A percentile compares a stretch with the other conserved stretches of the same genome.
These are phyloP conservation scores for Pseudozyma pruni DNA, from an alignment of 1,284 basidiomycete genomes.

Conservation along the genomic window DNA sequence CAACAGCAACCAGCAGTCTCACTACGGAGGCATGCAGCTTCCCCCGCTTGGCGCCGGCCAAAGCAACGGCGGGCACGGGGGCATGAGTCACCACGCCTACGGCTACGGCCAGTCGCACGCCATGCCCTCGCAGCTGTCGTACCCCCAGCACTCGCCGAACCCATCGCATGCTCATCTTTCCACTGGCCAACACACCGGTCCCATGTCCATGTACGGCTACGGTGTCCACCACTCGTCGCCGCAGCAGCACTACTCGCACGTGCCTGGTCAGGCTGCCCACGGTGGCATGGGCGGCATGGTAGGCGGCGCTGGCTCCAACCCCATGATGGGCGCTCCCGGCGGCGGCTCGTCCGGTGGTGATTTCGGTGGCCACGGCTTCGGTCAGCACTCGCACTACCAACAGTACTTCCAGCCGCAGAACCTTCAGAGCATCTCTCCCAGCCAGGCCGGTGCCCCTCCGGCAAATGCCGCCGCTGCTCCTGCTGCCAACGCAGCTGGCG, in stretches of 20 bases:
- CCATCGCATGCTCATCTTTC: slow-evolving; percentile 46
- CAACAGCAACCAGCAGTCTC: slow-evolving; percentile 32
- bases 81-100: slow-evolving; percentile 49
- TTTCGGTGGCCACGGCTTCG: slow-evolving; percentile 46
- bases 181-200: slow-evolving; percentile 40
- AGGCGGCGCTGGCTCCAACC: slow-evolving; percentile 45
- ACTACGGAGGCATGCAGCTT: slow-evolving; percentile 54
- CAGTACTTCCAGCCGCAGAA: slow-evolving; percentile 53
- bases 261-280: slow-evolving; percentile 48
- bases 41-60: slow-evolving; percentile 50
- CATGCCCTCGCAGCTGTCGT: slow-evolving; percentile 50
- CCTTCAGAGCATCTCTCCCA: slow-evolving; percentile 47
- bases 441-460: slow-evolving; percentile 46
- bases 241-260: slow-evolving; percentile 53
- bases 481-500: slow-evolving; percentile 19
- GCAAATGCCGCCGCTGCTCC: slow-evolving; percentile 21
- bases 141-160: slow-evolving; percentile 51
- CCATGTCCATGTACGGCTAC: slow-evolving; percentile 55
- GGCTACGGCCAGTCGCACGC: slow-evolving; percentile 48
- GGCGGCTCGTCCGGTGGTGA: slow-evolving; percentile 34
- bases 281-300: slow-evolving; percentile 53
- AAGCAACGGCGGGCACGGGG: slow-evolving; percentile 44
- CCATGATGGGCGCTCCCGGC: slow-evolving; percentile 52
- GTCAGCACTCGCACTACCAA: slow-evolving; percentile 50
- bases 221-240: slow-evolving; percentile 46